Evolutionary conservation across 2,329 filamentous ascomycete species (phyloP).

Genomic region (Gaeumannomyces sp.): DNA sequence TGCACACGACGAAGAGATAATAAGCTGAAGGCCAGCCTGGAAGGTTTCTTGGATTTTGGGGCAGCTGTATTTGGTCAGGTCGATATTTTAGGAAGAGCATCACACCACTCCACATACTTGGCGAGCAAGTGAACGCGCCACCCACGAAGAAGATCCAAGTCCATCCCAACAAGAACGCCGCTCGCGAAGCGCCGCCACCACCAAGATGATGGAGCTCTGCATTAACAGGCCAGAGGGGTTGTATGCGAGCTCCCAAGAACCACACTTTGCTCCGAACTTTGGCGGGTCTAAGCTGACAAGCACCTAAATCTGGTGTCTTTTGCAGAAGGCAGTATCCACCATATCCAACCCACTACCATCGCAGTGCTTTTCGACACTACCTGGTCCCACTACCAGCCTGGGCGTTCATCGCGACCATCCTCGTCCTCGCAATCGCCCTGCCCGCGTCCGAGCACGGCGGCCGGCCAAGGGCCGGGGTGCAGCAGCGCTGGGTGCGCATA

Average conservation of each 20-base stretch:
- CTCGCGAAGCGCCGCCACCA: background rate
- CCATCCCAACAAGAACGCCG: no score
- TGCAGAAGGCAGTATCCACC: slow-evolving; percentile 7
- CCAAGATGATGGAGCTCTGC: slow-evolving; percentile 9
- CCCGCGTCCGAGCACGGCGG: slow-evolving; percentile 4
- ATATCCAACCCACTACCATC: slow-evolving; percentile 18
- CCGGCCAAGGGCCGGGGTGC: slow-evolving; percentile 9
- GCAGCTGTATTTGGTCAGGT: background rate
- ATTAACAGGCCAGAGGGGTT: slow-evolving; percentile 12
- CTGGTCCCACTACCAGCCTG: slow-evolving; percentile 21
- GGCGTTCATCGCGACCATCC: slow-evolving; percentile 15
- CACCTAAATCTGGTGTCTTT: background rate
- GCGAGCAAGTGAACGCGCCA: background rate
- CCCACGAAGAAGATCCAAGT: background rate
- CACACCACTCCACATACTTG: background rate
- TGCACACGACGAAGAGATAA: background rate
- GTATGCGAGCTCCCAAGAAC: slow-evolving; percentile 1
- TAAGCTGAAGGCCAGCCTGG: background rate
- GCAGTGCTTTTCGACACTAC: slow-evolving; percentile 23
- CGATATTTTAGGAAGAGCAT: background rate
- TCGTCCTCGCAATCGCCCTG: slow-evolving; percentile 15
- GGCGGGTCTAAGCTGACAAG: background rate
- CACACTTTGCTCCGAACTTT: no score
- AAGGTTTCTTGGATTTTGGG: background rate
- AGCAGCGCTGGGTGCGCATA: slow-evolving; percentile 16